phyloP scores from a whole-genome alignment of 1,284 basidiomycete genomes.

The Inonotus obliquus region DNA sequence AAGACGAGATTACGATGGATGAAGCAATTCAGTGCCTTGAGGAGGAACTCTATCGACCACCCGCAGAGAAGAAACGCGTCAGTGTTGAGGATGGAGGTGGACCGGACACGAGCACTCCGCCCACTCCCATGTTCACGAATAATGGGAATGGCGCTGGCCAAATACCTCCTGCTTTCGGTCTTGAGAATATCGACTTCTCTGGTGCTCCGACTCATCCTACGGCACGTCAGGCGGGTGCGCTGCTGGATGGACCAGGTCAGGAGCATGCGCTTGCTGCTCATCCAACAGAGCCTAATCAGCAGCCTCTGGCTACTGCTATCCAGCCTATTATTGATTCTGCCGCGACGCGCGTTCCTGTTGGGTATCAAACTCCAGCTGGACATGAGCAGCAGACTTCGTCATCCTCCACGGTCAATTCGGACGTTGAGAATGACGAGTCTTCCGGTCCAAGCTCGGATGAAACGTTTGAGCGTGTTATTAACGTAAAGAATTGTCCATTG shows the following conservation, averaged over 20 bases:
- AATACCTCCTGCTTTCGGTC: slow-evolving; percentile 23
- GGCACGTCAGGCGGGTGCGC: slow-evolving; percentile 15
- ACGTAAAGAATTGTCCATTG: slow-evolving; percentile 89
- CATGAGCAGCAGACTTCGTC: slow-evolving; percentile 22
- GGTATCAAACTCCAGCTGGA: slow-evolving; percentile 12
- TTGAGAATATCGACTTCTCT: slow-evolving; percentile 62
- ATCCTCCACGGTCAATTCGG: slow-evolving; percentile 23
- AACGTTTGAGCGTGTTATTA: slow-evolving; percentile 86
- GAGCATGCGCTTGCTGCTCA: slow-evolving; percentile 24
- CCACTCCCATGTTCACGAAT: slow-evolving; percentile 41
- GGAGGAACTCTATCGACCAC: slow-evolving; percentile 68
- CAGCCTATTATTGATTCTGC: slow-evolving; percentile 14
- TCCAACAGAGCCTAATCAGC: slow-evolving; percentile 42
- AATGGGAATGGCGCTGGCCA: slow-evolving; percentile 34
- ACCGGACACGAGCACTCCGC: slow-evolving; percentile 36
- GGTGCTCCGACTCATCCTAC: slow-evolving; percentile 41
- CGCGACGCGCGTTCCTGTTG: slow-evolving; percentile 16
- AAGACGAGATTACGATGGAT: slow-evolving; percentile 74
- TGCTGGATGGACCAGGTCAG: slow-evolving; percentile 15
- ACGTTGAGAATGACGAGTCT: slow-evolving; percentile 23
- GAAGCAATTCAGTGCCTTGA: slow-evolving; percentile 82
- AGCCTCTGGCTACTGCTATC: slow-evolving; percentile 32
- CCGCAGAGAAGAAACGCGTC: slow-evolving; percentile 63
- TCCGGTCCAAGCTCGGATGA: slow-evolving; percentile 32
- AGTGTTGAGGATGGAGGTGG: slow-evolving; percentile 35